Evolutionary conservation across 106 monocot genomes (phyloP).

Genomic region (Allium fistulosum): DNA sequence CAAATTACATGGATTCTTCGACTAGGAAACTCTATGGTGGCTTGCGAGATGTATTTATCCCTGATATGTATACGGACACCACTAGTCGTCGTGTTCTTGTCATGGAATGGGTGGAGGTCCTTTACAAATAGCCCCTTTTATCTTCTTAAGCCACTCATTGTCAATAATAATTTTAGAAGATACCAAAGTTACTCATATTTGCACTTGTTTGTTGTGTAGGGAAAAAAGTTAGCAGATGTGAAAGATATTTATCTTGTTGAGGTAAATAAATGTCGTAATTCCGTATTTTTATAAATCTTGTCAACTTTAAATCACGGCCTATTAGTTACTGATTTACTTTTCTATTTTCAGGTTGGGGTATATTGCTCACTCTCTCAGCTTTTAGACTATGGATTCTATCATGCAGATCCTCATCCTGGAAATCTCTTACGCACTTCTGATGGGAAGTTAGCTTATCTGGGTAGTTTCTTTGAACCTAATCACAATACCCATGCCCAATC

Average conservation of each 20-base stretch:
- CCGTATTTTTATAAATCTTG: not conserved
- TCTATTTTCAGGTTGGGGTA: slow-evolving; percentile 77
- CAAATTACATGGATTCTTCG: not conserved
- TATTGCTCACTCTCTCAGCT: slow-evolving; percentile 98
- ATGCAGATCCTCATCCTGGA: slow-evolving; percentile 99
- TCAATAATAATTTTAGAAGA: not conserved
- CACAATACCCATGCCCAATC: too few species aligned
- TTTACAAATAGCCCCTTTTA: not conserved
- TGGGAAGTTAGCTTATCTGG: slow-evolving; percentile 94
- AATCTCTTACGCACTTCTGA: slow-evolving; percentile 87
- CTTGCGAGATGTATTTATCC: slow-evolving; percentile 69
- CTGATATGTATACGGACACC: slow-evolving; percentile 77
- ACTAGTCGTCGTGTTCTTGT: slow-evolving; percentile 72
- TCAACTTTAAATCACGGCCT: not conserved
- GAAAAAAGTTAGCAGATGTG: slow-evolving; percentile 65
- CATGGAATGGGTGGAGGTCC: slow-evolving; percentile 99
- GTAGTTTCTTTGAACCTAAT: slow-evolving; percentile 16
- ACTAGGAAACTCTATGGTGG: slow-evolving; percentile 80
- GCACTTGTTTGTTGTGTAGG: slow-evolving; percentile 35
- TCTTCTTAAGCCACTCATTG: not conserved
- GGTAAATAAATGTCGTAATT: slow-evolving; percentile 34
- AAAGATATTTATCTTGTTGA: slow-evolving; percentile 95
- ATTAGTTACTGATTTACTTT: not conserved
- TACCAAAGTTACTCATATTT: not conserved
- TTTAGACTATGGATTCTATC: slow-evolving; percentile 93